These are phyloP conservation scores for Xylariaceae sp. DNA, from an alignment of 2,329 filamentous ascomycete species.

Conservation along the genomic window DNA sequence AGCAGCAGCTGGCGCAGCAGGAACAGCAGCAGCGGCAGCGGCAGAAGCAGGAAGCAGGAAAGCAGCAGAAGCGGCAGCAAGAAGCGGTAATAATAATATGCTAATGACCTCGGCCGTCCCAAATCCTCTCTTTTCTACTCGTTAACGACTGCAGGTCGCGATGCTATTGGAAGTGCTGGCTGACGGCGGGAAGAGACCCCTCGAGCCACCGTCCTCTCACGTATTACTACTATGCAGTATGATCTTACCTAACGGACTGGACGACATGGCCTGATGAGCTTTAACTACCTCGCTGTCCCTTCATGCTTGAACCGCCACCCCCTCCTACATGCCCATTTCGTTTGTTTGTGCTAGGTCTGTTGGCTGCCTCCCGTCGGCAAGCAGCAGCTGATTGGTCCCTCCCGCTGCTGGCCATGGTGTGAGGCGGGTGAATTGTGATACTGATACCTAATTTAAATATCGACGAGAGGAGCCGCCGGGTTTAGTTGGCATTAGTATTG, in stretches of 20 bases:
- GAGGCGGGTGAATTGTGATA: conserved; percentile 1
- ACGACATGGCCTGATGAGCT: not conserved
- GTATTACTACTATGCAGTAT: not conserved
- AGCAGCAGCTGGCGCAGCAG: no score
- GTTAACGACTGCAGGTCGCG: not conserved
- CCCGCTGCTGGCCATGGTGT: not conserved
- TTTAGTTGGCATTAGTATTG: not conserved
- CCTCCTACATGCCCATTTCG: not conserved
- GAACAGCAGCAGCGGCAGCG: no score
- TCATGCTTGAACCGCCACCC: not conserved
- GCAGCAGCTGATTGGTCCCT: not conserved
- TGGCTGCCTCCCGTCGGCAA: conserved; percentile 1
- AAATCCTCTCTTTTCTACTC: not conserved
- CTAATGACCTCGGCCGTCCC: not conserved
- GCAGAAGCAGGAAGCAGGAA: no score
- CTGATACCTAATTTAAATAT: not conserved
- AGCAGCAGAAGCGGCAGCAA: not conserved
- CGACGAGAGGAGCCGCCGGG: not conserved
- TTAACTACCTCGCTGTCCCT: not conserved
- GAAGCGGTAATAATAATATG: not conserved
- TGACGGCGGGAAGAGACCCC: not conserved
- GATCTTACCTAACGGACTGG: not conserved
- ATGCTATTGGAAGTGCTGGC: not conserved
- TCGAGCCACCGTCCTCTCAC: not conserved
- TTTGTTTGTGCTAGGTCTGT: not conserved